Conservation (phyloP, 163 green algal genomes). For the Scenedesmus sp. region DNA sequence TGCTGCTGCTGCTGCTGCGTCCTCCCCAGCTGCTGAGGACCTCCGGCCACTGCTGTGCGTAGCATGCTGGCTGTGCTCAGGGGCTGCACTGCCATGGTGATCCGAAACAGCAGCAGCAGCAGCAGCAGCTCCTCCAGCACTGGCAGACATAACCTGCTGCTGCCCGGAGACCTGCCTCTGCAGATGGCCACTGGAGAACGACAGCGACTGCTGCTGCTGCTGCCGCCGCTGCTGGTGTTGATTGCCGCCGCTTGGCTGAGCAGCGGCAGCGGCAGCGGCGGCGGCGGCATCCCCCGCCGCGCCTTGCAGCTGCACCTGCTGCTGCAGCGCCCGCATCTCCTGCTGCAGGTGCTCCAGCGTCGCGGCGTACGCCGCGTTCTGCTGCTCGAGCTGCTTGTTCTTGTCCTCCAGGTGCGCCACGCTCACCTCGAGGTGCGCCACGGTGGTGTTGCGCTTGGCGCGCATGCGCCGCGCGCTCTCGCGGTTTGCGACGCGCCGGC, state of each 20-base stretch:
- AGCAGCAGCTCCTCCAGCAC: background rate
- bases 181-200: background rate
- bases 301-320: background rate
- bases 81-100: background rate
- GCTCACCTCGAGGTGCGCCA: background rate
- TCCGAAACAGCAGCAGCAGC: background rate
- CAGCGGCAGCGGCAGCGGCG: background rate
- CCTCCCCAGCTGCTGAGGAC: background rate
- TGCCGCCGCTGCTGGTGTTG: background rate
- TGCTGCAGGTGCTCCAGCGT: conserved; percentile 15
- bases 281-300: background rate
- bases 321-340: background rate
- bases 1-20: background rate
- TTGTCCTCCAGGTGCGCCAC: background rate
- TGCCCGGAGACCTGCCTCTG: background rate
- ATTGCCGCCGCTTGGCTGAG: background rate
- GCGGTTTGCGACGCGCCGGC: conserved; percentile 30
- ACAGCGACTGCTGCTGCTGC: conserved; percentile 14
- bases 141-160: background rate
- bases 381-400: background rate
- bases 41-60: background rate
- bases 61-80: background rate
- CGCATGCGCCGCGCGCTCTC: conserved; percentile 41
- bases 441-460: conserved; percentile 25
- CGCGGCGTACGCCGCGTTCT: background rate